Evolutionary conservation across 83 land plant genomes (phyloP).

Genomic region (Isoetes engelmannii): DNA sequence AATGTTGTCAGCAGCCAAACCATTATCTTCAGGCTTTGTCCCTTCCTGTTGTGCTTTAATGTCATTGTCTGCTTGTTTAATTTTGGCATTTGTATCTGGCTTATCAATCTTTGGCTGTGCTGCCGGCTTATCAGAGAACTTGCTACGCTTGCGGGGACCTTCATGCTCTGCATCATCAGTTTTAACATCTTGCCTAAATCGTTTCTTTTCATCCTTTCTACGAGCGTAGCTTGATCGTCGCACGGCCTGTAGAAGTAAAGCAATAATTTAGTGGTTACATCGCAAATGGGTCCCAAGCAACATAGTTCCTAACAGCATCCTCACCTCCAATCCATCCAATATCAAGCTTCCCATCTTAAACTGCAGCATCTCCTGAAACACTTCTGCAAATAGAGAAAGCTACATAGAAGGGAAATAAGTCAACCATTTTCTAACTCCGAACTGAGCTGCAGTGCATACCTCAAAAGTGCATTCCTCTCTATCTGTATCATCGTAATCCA

Average conservation of each 20-base stretch:
- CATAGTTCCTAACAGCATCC: too few species aligned
- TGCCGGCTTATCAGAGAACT: conserved; percentile 26
- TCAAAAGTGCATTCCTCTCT: conserved; percentile 87
- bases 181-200: conserved; percentile 18
- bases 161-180: conserved; percentile 9
- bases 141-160: conserved; percentile 29
- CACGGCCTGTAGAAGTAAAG: conserved; percentile 11
- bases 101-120: conserved; percentile 29
- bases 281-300: neutral
- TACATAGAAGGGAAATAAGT: conserved; percentile 15
- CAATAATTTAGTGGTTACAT: neutral
- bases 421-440: too few species aligned
- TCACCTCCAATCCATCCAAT: conserved; percentile 56
- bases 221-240: conserved; percentile 13
- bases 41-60: neutral
- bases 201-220: conserved; percentile 33
- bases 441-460: conserved; percentile 33
- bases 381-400: conserved; percentile 86
- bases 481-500: conserved; percentile 85
- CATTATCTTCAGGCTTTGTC: conserved; percentile 19
- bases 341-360: conserved; percentile 70
- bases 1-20: conserved; percentile 9
- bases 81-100: neutral
- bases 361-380: conserved; percentile 85
- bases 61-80: neutral